Evolutionary conservation across 768 basidiomycete genomes (phyloP).

Genomic region (Lentinula aciculospora): DNA sequence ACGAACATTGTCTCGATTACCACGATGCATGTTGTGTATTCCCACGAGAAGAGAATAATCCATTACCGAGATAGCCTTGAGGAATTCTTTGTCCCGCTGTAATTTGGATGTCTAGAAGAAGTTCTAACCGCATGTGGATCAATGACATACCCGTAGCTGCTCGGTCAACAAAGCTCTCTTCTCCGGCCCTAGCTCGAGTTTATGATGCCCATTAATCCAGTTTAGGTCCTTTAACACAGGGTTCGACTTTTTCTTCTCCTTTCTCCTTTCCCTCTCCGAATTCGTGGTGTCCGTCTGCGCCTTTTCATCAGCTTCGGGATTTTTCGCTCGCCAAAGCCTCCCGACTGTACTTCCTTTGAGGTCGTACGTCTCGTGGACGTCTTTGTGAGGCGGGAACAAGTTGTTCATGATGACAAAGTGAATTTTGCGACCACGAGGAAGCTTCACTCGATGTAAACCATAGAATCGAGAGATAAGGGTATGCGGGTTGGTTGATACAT

Average conservation of each 20-base stretch:
- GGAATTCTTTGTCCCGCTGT: conserved; percentile 72
- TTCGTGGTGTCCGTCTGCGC: neutral
- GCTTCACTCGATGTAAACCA: conserved; percentile 94
- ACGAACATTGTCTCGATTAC: conserved; percentile 88
- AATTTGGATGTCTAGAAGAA: neutral
- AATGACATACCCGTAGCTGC: conserved; percentile 51
- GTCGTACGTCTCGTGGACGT: conserved; percentile 97
- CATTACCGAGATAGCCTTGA: conserved; percentile 85
- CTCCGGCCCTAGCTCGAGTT: conserved; percentile 91
- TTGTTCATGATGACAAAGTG: conserved; percentile 99
- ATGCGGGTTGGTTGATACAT: conserved; percentile 88
- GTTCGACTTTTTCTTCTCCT: conserved; percentile 66
- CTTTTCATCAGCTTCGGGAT: conserved; percentile 1
- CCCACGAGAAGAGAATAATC: conserved; percentile 95
- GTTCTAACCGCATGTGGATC: neutral
- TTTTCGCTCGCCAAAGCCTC: conserved; percentile 31
- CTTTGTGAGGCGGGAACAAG: conserved; percentile 94
- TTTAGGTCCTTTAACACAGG: conserved; percentile 96
- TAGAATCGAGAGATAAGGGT: conserved; percentile 93
- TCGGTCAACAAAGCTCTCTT: conserved; percentile 88
- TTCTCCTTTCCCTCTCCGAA: conserved; percentile 45
- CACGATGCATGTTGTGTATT: conserved; percentile 85
- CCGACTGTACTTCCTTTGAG: conserved; percentile 94
- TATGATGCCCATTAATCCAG: conserved; percentile 80
- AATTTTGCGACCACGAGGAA: conserved; percentile 90